Evolutionary conservation across 2,329 filamentous ascomycete genomes (phyloP), one percentile per base, ranked within the genome.

Genomic region (Fusarium illudens): DNA sequence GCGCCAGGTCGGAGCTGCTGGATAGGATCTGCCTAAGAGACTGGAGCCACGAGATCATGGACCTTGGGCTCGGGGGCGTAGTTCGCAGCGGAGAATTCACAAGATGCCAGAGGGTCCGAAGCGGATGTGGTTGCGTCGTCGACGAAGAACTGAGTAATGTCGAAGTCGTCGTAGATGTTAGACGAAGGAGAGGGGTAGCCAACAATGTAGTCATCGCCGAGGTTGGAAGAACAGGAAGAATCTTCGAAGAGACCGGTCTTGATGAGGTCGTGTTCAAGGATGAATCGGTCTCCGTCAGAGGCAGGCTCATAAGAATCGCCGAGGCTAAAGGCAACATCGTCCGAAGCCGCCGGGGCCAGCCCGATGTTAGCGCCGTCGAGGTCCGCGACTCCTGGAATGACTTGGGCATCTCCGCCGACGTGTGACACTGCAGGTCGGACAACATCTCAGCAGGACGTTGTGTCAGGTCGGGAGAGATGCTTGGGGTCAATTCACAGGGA

Each of bases 371-470:
- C 64, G 66, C 74, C 66, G 66, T 75, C 68, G 60, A 76, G 75
- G 79, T 81, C 77, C 75, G 82, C 70, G 79, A 82, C 73, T 75
- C 77, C 77, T 71, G 76, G 77, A 80, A 83, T 74, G 79, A 79
- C 78, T 78, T 79, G 75, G 82, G 80, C 80, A 82, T 84, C 82
- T 86, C 87, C 85, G 84, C 88, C 91, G 92, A 95, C 90, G 89
- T 94, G 95, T 90, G 96, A 98, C 96, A 99, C 96, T 92, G 96
- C 96, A 97, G 96, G 96, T 97, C 96, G 80, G 91, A 98, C 96
- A 98, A 97, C 95, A 97, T 91, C 94, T 88, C 96, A 87, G 96
- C 96, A 98, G 96, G 94, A 97, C 96, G 94, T 97, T 97, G 96
- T 97, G 94, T 96, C 96, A 89, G 84, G 87, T 96, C 93, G 89